phyloP scores from a whole-genome alignment of 116 monocot genomes.

The Phalaenopsis hybrid region DNA sequence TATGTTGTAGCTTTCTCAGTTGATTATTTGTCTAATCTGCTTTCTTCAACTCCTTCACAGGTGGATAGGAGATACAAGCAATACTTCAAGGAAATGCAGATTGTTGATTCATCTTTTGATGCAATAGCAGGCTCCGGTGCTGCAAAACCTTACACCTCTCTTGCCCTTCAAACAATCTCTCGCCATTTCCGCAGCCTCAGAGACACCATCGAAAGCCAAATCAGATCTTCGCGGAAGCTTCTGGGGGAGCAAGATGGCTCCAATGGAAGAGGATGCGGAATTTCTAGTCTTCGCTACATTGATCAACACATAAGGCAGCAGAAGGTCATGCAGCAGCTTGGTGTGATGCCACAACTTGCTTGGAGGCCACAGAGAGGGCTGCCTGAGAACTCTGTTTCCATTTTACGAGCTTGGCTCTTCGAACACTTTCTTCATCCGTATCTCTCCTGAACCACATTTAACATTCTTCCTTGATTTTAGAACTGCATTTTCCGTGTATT shows the following conservation, averaged over 20 bases:
- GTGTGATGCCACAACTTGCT: constrained; percentile 49
- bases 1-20: background rate
- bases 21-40: background rate
- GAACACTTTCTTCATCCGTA: constrained; percentile 72
- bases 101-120: constrained; percentile 47
- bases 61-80: constrained; percentile 49
- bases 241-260: constrained; percentile 48
- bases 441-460: background rate
- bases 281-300: constrained; percentile 41
- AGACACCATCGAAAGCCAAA: constrained; percentile 43
- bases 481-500: background rate
- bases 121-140: constrained; percentile 38
- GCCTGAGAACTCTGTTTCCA: constrained; percentile 46
- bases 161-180: constrained; percentile 54
- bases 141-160: constrained; percentile 52
- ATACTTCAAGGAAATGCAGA: constrained; percentile 52
- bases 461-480: background rate
- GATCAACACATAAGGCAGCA: constrained; percentile 51
- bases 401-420: constrained; percentile 57
- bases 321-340: constrained; percentile 37
- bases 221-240: constrained; percentile 24
- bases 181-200: constrained; percentile 43
- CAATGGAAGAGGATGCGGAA: constrained; percentile 27
- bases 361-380: constrained; percentile 62
- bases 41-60: constrained; percentile 12